Conservation (phyloP, 179 eudicot species). For the Spinacia oleracea region DNA sequence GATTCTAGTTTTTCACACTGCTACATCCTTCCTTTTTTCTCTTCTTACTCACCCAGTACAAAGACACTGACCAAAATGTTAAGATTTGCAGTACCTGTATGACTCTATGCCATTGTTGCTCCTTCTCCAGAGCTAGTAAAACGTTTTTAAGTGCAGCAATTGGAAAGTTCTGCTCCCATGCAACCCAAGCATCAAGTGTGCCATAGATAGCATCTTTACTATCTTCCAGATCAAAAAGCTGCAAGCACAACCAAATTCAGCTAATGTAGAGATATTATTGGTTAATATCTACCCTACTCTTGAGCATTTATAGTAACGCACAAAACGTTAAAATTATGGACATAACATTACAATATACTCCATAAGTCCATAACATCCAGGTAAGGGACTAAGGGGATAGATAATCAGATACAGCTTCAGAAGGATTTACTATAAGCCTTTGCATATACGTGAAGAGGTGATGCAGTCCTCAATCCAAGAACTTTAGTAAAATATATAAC, state of each 20-base stretch:
- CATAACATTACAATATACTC: too few relatives aligned
- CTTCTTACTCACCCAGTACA: neutral
- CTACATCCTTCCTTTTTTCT: neutral
- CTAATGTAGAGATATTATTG: neutral
- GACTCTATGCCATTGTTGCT: conserved; percentile 82
- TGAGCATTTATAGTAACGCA: neutral
- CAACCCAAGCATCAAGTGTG: conserved; percentile 85
- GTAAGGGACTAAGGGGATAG: too few relatives aligned
- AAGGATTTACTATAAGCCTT: neutral
- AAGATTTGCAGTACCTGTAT: conserved; percentile 44
- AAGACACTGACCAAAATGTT: neutral
- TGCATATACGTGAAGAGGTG: neutral
- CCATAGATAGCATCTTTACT: conserved; percentile 73
- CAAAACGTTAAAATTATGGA: neutral
- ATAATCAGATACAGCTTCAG: neutral
- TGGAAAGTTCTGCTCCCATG: conserved; percentile 89
- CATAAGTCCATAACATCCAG: too few relatives aligned
- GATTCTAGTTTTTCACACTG: neutral
- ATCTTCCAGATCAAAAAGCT: conserved; percentile 60
- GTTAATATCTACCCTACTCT: neutral
- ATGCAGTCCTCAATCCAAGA: neutral
- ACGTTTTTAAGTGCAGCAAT: conserved; percentile 63
- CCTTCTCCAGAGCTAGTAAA: conserved; percentile 63
- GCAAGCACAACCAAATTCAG: conserved; percentile 9
- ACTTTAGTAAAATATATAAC: neutral